Evolutionary conservation across 495 filamentous ascomycete species (phyloP), one percentile per base, ranked within the genome.

Genomic region (Aspergillus mulundensis): DNA sequence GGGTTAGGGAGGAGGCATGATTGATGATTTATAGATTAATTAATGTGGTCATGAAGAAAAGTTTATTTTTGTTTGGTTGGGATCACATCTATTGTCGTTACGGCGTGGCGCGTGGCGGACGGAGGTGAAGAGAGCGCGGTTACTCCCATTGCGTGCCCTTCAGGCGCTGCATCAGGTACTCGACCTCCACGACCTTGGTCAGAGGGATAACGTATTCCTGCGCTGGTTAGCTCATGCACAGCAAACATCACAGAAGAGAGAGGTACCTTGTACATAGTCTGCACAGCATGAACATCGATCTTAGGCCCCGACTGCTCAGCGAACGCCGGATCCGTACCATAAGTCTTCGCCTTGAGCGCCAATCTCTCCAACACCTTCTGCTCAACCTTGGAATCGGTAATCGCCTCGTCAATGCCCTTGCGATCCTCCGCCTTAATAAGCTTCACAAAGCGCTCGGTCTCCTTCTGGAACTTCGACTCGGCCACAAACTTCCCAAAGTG

Each of bases 401-500:
- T 99, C 18, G 92, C 92, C 25, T 80, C 85, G 66, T 86, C 91
- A 58, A 99, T 90, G 3, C 86, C 95, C 11, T 78, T 70, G 4
- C 90, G 77, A 72, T 99, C 92, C 50, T 77, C 84, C 12, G 80
- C 84, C 61, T 82, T 82, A 69, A 99, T 97, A 73, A 97, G 67
- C 50, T 74, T 68, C 1, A 90, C 89, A 70, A 91, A 97, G 53
- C 67, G 75, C 62, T 93, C 89, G 25, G 85, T 81, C 61, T 96
- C 90, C 54, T 87, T 83, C 62, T 80, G 83, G 70, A 97, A 99
- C 78, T 99, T 99, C n/a, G 89, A 86, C 77, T 99, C 95, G 11
- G 95, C 95, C 5, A 99, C 95, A 65, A 97, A 97, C 77, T 96
- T 99, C 54, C 95, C 95, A 72, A 97, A 99, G 70, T 99, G 95